phyloP scores from a whole-genome alignment of 768 basidiomycete genomes.

The Collybiopsis confluens region DNA sequence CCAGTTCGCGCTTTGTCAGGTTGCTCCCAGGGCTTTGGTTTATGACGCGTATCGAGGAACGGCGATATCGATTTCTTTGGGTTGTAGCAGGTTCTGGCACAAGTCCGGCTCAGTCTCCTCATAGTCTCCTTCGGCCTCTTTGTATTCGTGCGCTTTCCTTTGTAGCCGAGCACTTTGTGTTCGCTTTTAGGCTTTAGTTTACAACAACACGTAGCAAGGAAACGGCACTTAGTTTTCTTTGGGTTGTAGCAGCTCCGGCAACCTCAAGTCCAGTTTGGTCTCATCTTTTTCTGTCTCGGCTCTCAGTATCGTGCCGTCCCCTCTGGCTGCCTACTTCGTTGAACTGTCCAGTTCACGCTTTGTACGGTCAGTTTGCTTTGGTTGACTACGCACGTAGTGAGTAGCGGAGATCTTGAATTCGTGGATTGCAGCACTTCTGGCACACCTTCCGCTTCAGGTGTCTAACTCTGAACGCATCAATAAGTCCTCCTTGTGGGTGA shows the following conservation, averaged over 20 bases:
- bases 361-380: background rate
- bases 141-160: too few relatives aligned
- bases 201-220: too few relatives aligned
- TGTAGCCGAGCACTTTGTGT: too few relatives aligned
- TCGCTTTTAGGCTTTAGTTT: too few relatives aligned
- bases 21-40: too few relatives aligned
- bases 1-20: background rate
- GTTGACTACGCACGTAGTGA: background rate
- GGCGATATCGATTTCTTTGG: too few relatives aligned
- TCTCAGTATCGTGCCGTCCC: background rate
- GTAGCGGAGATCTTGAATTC: background rate
- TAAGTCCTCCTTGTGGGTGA: background rate
- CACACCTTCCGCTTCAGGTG: conserved; percentile 6
- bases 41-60: too few relatives aligned
- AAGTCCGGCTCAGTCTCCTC: background rate
- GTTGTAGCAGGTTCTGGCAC: too few relatives aligned
- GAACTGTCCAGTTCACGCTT: background rate
- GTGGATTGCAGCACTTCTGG: background rate
- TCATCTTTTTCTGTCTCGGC: too few relatives aligned
- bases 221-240: too few relatives aligned
- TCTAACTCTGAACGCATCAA: background rate
- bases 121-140: background rate
- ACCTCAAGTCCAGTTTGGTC: too few relatives aligned
- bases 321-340: background rate
- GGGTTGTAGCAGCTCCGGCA: too few relatives aligned